Evolutionary conservation across 2,329 filamentous ascomycete genomes (phyloP).

Genomic region (Pseudogymnoascus sp.): DNA sequence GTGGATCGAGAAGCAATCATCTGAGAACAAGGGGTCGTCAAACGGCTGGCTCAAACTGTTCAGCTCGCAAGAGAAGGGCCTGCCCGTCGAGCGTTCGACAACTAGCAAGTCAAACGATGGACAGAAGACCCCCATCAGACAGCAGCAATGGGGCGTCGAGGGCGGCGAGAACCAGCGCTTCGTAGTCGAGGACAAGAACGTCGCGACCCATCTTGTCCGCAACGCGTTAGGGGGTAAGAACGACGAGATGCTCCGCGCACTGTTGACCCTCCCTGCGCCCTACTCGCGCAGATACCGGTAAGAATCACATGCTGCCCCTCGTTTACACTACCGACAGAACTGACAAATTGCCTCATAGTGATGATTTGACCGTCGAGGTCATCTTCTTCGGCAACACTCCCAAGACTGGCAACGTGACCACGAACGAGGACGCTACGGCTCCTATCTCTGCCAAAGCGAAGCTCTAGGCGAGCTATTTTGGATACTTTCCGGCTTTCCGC

Average conservation of each 20-base stretch:
- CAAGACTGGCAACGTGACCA: constrained; percentile 67
- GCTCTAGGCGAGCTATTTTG: constrained; percentile 12
- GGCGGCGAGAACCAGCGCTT: constrained; percentile 72
- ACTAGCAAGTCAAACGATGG: constrained; percentile 48
- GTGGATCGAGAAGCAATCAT: constrained; percentile 77
- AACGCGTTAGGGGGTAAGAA: constrained; percentile 93
- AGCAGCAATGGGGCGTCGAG: constrained; percentile 84
- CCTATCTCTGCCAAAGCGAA: constrained; percentile 27
- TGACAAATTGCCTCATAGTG: constrained; percentile 42
- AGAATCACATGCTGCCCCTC: constrained; percentile 22
- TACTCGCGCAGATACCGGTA: constrained; percentile 88
- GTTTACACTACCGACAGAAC: not conserved
- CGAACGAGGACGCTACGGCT: constrained; percentile 81
- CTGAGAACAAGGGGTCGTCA: constrained; percentile 28
- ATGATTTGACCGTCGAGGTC: constrained; percentile 94
- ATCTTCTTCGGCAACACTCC: constrained; percentile 91
- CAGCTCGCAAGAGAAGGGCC: constrained; percentile 44
- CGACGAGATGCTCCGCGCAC: constrained; percentile 83
- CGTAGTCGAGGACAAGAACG: constrained; percentile 90
- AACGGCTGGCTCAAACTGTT: constrained; percentile 63
- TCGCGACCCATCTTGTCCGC: constrained; percentile 87
- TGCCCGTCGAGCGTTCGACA: constrained; percentile 69
- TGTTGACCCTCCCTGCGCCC: constrained; percentile 84
- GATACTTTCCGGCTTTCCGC: not conserved
- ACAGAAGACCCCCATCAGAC: constrained; percentile 78